Percentiles rank a stretch among this genome's conserved stretches.
Conservation (phyloP, 495 filamentous ascomycete genomes). For the Cryomyces minteri region DNA sequence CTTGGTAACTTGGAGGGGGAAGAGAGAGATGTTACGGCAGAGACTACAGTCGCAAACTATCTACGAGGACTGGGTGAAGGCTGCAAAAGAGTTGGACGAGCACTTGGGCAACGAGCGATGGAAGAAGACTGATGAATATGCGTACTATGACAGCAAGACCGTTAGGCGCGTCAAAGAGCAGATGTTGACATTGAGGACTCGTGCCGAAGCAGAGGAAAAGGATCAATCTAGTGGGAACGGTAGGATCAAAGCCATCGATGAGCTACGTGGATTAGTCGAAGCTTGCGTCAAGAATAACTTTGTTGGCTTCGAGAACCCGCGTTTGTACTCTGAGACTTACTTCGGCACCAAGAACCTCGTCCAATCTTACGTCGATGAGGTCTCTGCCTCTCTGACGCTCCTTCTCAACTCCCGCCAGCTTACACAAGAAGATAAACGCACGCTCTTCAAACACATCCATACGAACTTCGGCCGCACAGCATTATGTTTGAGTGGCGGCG, state of each 20-base stretch:
- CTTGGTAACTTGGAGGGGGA: slow-evolving; percentile 55
- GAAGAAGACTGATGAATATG: slow-evolving; percentile 79
- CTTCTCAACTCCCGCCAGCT: slow-evolving; percentile 48
- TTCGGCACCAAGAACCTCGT: slow-evolving; percentile 88
- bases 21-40: slow-evolving; percentile 45
- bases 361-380: slow-evolving; percentile 75
- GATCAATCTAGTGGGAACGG: slow-evolving; percentile 3
- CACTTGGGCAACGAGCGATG: slow-evolving; percentile 70
- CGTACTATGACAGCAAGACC: slow-evolving; percentile 82
- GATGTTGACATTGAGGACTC: slow-evolving; percentile 38
- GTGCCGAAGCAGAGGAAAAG: slow-evolving; percentile 28
- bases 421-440: slow-evolving; percentile 52
- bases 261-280: slow-evolving; percentile 58
- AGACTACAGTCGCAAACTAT: slow-evolving; percentile 48
- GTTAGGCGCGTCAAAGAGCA: slow-evolving; percentile 57
- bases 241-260: slow-evolving; percentile 40
- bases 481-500: slow-evolving; percentile 84
- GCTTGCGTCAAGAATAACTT: slow-evolving; percentile 96
- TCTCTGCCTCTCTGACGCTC: slow-evolving; percentile 41
- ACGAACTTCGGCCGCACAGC: slow-evolving; percentile 89
- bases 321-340: slow-evolving; percentile 89
- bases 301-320: slow-evolving; percentile 82
- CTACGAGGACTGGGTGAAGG: slow-evolving; percentile 67
- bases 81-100: slow-evolving; percentile 60
- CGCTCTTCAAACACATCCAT: slow-evolving; percentile 71